phyloP scores from a whole-genome alignment of 495 filamentous ascomycete genomes.

The Penicillium diatomitis region DNA sequence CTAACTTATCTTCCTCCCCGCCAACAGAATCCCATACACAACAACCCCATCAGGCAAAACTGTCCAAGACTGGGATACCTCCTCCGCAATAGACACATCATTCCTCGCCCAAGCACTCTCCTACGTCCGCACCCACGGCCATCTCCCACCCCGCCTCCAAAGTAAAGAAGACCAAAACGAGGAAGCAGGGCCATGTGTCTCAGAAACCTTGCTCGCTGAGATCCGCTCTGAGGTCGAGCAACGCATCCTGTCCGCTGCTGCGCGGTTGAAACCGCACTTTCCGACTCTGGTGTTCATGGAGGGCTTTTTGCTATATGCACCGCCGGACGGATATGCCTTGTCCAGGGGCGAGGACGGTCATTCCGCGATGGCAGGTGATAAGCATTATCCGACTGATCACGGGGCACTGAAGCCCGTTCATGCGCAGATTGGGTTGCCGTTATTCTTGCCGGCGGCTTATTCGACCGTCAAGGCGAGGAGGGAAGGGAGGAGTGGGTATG shows the following conservation, averaged over 20 bases:
- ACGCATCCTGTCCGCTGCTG: not conserved
- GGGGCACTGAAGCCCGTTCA: constrained; percentile 29
- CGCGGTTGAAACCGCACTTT: not conserved
- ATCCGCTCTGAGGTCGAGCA: constrained; percentile 9
- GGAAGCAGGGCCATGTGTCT: constrained; percentile 42
- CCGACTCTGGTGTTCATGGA: constrained; percentile 52
- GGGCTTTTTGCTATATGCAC: constrained; percentile 73
- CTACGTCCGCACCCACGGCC: constrained; percentile 57
- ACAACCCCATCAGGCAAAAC: constrained; percentile 33
- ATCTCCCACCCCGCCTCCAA: constrained; percentile 51
- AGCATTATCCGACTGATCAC: not conserved
- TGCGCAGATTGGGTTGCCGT: constrained; percentile 54
- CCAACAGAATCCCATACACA: constrained; percentile 41
- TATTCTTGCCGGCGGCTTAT: constrained; percentile 63
- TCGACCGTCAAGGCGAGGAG: constrained; percentile 53
- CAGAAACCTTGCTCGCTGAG: constrained; percentile 9
- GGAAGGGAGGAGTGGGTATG: constrained; percentile 71
- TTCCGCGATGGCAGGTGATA: constrained; percentile 1
- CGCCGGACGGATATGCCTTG: constrained; percentile 8
- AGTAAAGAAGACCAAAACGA: constrained; percentile 75
- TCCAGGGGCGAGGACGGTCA: constrained; percentile 9
- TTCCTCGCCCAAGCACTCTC: constrained; percentile 51
- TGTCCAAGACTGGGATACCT: constrained; percentile 81
- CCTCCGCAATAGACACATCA: constrained; percentile 58
- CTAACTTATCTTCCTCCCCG: not conserved